phyloP scores from a whole-genome alignment of 139 green algal genomes.

The Zygnema cylindricum region DNA sequence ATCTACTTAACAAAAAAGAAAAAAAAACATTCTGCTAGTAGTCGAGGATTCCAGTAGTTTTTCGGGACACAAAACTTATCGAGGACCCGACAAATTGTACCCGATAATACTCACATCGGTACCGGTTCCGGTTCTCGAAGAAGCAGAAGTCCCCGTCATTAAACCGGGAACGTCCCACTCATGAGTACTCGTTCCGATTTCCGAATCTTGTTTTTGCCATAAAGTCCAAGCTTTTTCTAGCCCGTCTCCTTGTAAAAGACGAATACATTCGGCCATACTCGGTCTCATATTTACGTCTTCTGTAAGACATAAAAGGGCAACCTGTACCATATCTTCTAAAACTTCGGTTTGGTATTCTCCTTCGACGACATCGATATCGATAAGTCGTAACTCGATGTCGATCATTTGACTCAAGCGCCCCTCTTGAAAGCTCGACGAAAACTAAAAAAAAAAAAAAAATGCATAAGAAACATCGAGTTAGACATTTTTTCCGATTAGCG shows the following conservation, averaged over 20 bases:
- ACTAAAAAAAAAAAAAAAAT: background rate
- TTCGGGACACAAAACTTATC: no score
- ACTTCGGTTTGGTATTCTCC: conserved; percentile 3
- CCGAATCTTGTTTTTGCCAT: background rate
- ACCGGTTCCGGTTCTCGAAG: background rate
- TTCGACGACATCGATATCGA: conserved; percentile 17
- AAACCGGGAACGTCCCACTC: background rate
- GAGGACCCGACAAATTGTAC: background rate
- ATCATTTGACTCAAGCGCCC: conserved; percentile 1
- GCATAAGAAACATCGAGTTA: no score
- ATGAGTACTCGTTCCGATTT: background rate
- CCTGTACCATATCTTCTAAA: conserved; percentile 41
- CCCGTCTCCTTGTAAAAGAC: conserved; percentile 8
- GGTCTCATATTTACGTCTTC: background rate
- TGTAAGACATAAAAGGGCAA: conserved; percentile 34
- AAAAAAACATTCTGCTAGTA: no score
- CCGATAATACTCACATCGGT: background rate
- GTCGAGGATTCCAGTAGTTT: no score
- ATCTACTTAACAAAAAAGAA: no score
- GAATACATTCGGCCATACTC: conserved; percentile 39
- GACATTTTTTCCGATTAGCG: no score
- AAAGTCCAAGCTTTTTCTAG: background rate
- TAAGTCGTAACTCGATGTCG: background rate
- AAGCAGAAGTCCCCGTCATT: background rate
- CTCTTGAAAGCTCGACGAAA: background rate